Evolutionary conservation across 2,329 filamentous ascomycete genomes (phyloP), one percentile per base, ranked within the genome.

Genomic region (Colletotrichum sojae): DNA sequence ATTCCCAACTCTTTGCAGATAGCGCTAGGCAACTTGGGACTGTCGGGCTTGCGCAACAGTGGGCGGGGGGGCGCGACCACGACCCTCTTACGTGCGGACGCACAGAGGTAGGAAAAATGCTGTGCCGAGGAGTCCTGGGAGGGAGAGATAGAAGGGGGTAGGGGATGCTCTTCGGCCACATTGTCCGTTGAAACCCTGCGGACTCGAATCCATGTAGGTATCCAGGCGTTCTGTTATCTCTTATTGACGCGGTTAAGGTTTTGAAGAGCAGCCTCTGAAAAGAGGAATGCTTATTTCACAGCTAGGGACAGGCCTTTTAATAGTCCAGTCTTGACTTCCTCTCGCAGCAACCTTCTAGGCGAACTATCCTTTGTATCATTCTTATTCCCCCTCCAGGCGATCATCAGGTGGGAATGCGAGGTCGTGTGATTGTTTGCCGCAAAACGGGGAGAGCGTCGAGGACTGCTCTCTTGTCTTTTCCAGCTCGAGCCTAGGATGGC

Each of bases 1-100:
- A 49, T 20, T 55, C 9, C 57, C 31, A 31, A 55, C 27, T 27
- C 57, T 67, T 43, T 62, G 49, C 63, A 67, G 39, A 43, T 22
- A 15, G n/a, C 25, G 27, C 40, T 15, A 36, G 6, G 40, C 39
- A 27, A 15, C 31, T 22, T 43, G 39, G 31, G 52, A 18, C 25
- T 31, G 27, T 51, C 53, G 20, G 53, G 43, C 53, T 58, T 58
- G 61, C 31, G 45, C 61, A 45, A 51, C 43, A 43, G 18, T 40
- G 45, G 16, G 27, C 27, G 27, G 27, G 27, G 27, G 27, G 27
- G 27, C 9, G 27, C 31, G 31, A 36, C 31, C 8, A 12, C 31
- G 31, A 36, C 31, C 31, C 31, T 36, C 31, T 36, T 36, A 36
- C 31, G 20, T 59, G 45, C 56, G 43, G 45, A 56, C 53, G 31